Evolutionary conservation across 805 yeast species (phyloP), one percentile per base, ranked within the genome.

Genomic region (Candida sakaeoensis): DNA sequence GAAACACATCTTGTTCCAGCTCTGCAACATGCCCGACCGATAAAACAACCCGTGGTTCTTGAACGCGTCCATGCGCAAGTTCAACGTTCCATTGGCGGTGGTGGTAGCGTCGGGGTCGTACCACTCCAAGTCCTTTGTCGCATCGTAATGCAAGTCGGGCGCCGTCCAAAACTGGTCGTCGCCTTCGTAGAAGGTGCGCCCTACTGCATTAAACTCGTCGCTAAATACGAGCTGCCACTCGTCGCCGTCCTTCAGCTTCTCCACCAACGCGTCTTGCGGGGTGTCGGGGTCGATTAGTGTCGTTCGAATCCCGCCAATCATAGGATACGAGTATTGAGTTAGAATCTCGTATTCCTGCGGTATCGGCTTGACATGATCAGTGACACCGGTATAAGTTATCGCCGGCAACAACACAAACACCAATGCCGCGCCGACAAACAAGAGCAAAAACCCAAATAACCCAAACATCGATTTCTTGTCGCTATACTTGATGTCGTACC

Each of bases 391-490:
- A 60, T 72, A 93, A 0, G 96, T 89, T 37, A 93, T 60, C 1
- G 82, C 91, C 1, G 99, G 98, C 45, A 86, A 65, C 3, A 91
- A 64, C 36, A 93, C 72, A 53, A 91, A 88, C 8, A 91, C 58
- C 15, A 72, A 75, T 9, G 81, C 49, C 3, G 77, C 82, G 22
- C 84, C 95, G 3, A 81, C 39, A 16, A 77, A 63, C 32, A 91
- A 65, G 1, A 71, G 42, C 4, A 83, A 22, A 28, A 89, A 50
- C 16, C 89, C 88, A 16, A 75, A 31, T 29, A 82, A 55, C 2
- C 88, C 90, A 44, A 77, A 72, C 7, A 70, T 53, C 0, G 89
- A 78, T 49, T 80, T 69, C 52, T 58, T 74, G 57, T 82, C 89
- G 77, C 83, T 70, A 52, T 73, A 55, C 60, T 79, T 83, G 46